Evolutionary conservation across 805 yeast genomes (phyloP), one percentile per base, ranked within the genome.

Genomic region (Kazachstania psychrophila): DNA sequence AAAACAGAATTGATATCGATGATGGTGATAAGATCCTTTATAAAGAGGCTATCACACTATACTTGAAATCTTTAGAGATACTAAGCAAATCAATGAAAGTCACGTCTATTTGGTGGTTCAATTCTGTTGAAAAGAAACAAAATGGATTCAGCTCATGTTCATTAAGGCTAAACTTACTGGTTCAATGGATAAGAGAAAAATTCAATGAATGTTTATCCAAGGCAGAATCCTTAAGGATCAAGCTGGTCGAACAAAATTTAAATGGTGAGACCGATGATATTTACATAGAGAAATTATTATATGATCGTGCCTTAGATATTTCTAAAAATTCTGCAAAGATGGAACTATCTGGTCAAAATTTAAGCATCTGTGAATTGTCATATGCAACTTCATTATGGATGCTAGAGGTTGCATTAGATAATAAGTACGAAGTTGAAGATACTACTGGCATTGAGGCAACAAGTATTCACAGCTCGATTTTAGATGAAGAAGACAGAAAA

Each of bases 381-480:
- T 89, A 89, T 56, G 84, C 94, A 4, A 85, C 95, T 0, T 79
- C 96, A 0, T 74, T 89, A 36, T 89, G 96, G 96, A 86, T 89
- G 96, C 65, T 89, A 51, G 94, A 86, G 54, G 86, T 95, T 1
- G 64, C 89, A 19, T 60, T 87, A 37, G 89, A 81, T 41, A 58
- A 62, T 24, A 65, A 60, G 22, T 64, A 84, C 40, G 89, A 82
- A 48, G 69, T 63, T 5, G 85, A 77, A 31, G 96, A 86, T 56
- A 11, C 2, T 13, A 25, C 6, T 22, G 13, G 5, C n/a, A 20
- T 7, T 20, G 9, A 7, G 64, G 65, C 34, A 73, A 68, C 32
- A 79, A 80, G 18, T 59, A 12, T 66, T 61, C 4, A 10, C 4
- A 13, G 13, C n/a, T 19, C 25, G 4, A 14, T 12, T 17, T 64